Conservation (phyloP, 306 rosid genomes). For the Betula pendula region DNA sequence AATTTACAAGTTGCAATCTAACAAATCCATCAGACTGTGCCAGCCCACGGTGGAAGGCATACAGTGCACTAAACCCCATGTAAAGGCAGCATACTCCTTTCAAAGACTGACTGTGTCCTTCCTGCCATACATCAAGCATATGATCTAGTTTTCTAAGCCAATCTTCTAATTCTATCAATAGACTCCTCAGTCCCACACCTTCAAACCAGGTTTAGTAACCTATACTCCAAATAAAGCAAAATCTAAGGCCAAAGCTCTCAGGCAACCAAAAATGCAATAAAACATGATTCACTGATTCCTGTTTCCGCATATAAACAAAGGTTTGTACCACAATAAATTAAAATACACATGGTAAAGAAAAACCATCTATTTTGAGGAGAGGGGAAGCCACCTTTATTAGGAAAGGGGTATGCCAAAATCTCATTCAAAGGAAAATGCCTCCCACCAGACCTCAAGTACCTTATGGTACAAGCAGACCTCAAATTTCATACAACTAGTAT, state of each 20-base stretch:
- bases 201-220: constrained; percentile 2
- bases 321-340: background rate
- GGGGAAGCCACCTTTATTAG: background rate
- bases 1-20: background rate
- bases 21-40: background rate
- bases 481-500: background rate
- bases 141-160: background rate
- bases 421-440: background rate
- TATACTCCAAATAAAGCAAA: background rate
- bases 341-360: background rate
- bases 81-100: too few relatives aligned
- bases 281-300: background rate
- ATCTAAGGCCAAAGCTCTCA: background rate
- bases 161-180: background rate
- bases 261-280: too few relatives aligned
- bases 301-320: background rate
- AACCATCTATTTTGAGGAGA: too few relatives aligned
- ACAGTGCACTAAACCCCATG: too few relatives aligned
- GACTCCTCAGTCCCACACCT: background rate
- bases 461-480: background rate
- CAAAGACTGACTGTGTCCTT: too few relatives aligned
- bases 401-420: background rate
- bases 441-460: background rate
- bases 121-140: too few relatives aligned
- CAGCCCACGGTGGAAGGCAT: too few relatives aligned